These are phyloP conservation scores for Agaricus subrufescens DNA, from an alignment of 768 basidiomycete genomes.

Conservation along the genomic window DNA sequence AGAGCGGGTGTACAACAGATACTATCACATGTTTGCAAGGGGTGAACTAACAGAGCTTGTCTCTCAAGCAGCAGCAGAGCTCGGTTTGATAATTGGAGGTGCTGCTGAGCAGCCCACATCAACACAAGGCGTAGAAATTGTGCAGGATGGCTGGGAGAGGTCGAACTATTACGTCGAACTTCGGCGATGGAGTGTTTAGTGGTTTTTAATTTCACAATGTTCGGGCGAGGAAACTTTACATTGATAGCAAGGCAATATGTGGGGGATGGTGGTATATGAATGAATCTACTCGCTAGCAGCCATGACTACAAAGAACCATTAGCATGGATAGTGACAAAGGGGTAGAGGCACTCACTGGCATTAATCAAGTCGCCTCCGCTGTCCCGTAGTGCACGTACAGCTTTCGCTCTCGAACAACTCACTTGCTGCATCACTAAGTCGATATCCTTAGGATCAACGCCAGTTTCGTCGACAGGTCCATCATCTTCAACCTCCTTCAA, in stretches of 20 bases:
- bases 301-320: conserved; percentile 57
- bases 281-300: conserved; percentile 78
- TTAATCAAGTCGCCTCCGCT: conserved; percentile 94
- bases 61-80: conserved; percentile 50
- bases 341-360: conserved; percentile 66
- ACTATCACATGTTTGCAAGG: conserved; percentile 92
- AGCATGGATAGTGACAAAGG: not conserved
- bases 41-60: conserved; percentile 73
- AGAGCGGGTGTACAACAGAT: conserved; percentile 59
- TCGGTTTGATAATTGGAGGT: conserved; percentile 51
- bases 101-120: conserved; percentile 12
- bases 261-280: conserved; percentile 23
- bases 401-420: conserved; percentile 87
- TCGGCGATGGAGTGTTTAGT: conserved; percentile 45
- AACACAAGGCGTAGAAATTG: conserved; percentile 55
- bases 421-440: conserved; percentile 90
- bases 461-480: conserved; percentile 79
- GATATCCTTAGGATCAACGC: conserved; percentile 90
- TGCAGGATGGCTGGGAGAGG: conserved; percentile 79
- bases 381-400: conserved; percentile 85
- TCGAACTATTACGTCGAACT: conserved; percentile 87
- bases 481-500: conserved; percentile 81
- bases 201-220: not conserved
- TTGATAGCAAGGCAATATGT: conserved; percentile 25
- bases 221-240: conserved; percentile 15